Percentiles rank a stretch among this genome's conserved stretches.
These are phyloP conservation scores for Fraxinus anomala DNA, from an alignment of 257 asterid species.

Conservation along the genomic window DNA sequence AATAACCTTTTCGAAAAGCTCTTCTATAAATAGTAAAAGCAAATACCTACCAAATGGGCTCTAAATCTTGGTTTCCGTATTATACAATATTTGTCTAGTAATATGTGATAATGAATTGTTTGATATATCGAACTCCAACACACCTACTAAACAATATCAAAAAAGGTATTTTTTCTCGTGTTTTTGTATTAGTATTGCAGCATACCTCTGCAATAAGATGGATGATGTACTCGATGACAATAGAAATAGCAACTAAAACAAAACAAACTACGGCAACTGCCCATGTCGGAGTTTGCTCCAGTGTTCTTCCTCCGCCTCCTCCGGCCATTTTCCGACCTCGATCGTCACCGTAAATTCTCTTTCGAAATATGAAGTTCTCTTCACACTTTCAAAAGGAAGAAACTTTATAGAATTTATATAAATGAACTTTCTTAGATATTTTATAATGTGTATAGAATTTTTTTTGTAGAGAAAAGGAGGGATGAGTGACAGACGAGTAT, in stretches of 20 bases:
- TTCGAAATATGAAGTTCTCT: background rate
- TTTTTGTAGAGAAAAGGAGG: too few species aligned
- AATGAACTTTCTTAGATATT: background rate
- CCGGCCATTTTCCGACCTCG: conserved; percentile 56
- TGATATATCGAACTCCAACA: too few species aligned
- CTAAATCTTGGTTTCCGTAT: too few species aligned
- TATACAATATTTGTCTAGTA: too few species aligned
- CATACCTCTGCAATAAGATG: conserved; percentile 73
- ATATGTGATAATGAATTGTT: too few species aligned
- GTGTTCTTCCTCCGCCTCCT: conserved; percentile 62
- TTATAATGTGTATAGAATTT: background rate
- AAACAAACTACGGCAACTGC: conserved; percentile 84
- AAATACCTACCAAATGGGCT: too few species aligned
- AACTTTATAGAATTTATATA: background rate
- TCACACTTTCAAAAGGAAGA: background rate
- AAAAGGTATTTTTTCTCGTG: too few species aligned
- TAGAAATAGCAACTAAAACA: conserved; percentile 62
- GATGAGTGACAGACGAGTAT: conserved; percentile 13
- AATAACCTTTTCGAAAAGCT: too few species aligned
- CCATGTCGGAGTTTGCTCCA: conserved; percentile 92
- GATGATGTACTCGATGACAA: conserved; percentile 63
- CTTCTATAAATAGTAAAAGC: too few species aligned
- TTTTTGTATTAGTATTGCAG: background rate
- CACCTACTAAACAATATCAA: too few species aligned
- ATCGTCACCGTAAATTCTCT: background rate